Evolutionary conservation across 2,329 filamentous ascomycete genomes (phyloP).

Genomic region (Ilyonectria sp.): DNA sequence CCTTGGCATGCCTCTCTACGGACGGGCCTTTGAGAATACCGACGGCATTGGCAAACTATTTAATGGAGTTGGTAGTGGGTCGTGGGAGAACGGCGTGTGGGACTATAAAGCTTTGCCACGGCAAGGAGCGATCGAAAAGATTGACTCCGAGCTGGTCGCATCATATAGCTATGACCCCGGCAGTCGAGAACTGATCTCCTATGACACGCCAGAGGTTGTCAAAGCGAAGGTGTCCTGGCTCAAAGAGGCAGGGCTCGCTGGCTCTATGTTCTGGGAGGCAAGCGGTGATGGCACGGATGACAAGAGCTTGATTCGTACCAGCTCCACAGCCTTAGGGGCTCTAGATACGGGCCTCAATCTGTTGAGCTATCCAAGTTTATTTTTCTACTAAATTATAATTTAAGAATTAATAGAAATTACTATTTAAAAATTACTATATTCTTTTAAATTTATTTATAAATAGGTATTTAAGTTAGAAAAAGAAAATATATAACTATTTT

Average conservation of each 20-base stretch:
- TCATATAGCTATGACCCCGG: constrained; percentile 79
- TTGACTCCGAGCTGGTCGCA: constrained; percentile 73
- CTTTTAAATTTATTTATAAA: too few relatives aligned
- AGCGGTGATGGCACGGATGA: constrained; percentile 75
- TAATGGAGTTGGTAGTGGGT: constrained; percentile 76
- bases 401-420: too few relatives aligned
- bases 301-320: constrained; percentile 72
- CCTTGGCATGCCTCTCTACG: constrained; percentile 79
- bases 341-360: constrained; percentile 65
- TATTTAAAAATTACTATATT: too few relatives aligned
- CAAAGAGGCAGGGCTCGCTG: constrained; percentile 80
- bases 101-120: constrained; percentile 85
- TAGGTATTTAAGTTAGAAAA: too few relatives aligned
- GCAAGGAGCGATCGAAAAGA: constrained; percentile 69
- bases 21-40: constrained; percentile 57
- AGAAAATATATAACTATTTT: too few relatives aligned
- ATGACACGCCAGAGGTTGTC: constrained; percentile 75
- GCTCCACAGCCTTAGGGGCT: constrained; percentile 57
- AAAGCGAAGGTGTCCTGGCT: too few relatives aligned
- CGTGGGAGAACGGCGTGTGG: constrained; percentile 84
- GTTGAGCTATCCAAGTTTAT: constrained; percentile 67
- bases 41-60: constrained; percentile 76
- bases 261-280: constrained; percentile 90
- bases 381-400: too few relatives aligned
- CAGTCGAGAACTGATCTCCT: constrained; percentile 77